Conservation (phyloP, 352 stramenopile genomes). For the Phytophthora pistaciae region DNA sequence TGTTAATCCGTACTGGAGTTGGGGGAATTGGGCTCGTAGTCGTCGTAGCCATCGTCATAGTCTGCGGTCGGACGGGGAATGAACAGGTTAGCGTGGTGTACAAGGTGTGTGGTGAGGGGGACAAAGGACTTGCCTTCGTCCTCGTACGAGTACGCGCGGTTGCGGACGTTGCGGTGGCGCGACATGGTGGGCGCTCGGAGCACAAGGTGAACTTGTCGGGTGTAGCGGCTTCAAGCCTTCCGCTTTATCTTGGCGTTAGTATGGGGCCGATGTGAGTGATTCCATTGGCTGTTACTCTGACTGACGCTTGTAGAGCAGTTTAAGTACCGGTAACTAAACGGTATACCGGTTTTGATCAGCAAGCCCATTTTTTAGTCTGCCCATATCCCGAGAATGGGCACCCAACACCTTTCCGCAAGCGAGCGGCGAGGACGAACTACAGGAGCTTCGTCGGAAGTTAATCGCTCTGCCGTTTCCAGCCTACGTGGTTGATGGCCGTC, state of each 20-base stretch:
- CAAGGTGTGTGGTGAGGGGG: not conserved
- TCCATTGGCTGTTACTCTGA: not conserved
- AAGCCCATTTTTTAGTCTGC: too few relatives aligned
- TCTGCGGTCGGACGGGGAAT: conserved; percentile 42
- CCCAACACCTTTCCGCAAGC: too few relatives aligned
- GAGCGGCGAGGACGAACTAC: too few relatives aligned
- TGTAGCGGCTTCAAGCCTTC: not conserved
- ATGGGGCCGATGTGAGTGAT: not conserved
- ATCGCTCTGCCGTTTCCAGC: too few relatives aligned
- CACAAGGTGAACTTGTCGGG: not conserved
- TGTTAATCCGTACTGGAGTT: conserved; percentile 48
- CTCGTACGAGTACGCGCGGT: conserved; percentile 91
- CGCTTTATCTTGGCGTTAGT: too few relatives aligned
- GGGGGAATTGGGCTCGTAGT: conserved; percentile 67
- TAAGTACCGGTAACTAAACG: too few relatives aligned
- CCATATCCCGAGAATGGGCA: too few relatives aligned
- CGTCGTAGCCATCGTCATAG: conserved; percentile 80
- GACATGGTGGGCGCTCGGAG: conserved; percentile 57
- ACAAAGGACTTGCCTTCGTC: conserved; percentile 64
- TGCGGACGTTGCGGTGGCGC: conserved; percentile 86
- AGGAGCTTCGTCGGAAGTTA: too few relatives aligned
- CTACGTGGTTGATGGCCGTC: too few relatives aligned
- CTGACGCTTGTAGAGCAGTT: too few relatives aligned
- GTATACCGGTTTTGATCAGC: too few relatives aligned
- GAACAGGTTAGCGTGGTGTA: not conserved